Evolutionary conservation across 176 grass and related monocot genomes (phyloP).

Genomic region (Alopecurus myosuroides): DNA sequence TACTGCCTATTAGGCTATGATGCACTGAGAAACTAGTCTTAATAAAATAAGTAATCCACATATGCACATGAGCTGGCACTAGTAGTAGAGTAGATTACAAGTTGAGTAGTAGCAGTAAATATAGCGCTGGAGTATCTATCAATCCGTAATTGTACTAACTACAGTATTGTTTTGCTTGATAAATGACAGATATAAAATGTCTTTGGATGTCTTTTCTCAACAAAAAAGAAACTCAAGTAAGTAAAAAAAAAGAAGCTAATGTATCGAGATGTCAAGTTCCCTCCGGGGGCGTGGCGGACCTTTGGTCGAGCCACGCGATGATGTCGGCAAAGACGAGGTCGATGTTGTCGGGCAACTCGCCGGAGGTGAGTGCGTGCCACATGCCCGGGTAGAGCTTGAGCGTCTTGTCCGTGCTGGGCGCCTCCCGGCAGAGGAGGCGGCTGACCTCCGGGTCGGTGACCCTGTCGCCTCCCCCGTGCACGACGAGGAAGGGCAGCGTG

Average conservation of each 20-base stretch:
- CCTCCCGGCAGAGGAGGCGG: slow-evolving; percentile 36
- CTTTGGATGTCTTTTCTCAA: too few relatives aligned
- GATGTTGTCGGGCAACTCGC: slow-evolving; percentile 22
- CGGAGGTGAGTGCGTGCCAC: slow-evolving; percentile 84
- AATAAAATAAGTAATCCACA: neutral
- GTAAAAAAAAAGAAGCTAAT: too few relatives aligned
- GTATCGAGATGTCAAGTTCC: neutral
- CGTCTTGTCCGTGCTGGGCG: slow-evolving; percentile 52
- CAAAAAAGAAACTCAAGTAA: too few relatives aligned
- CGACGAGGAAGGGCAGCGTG: slow-evolving; percentile 51
- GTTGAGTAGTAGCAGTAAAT: neutral
- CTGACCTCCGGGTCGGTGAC: slow-evolving; percentile 66
- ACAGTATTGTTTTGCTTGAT: too few relatives aligned
- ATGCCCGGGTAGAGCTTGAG: slow-evolving; percentile 59
- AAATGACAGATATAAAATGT: too few relatives aligned
- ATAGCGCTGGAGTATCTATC: neutral
- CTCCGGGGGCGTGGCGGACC: neutral
- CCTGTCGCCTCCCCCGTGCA: slow-evolving; percentile 62
- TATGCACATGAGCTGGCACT: neutral
- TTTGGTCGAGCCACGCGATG: slow-evolving; percentile 49
- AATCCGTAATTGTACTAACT: neutral
- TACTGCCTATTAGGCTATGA: neutral
- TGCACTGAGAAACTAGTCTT: neutral
- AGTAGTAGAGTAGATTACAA: too few relatives aligned
- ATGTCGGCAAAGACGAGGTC: slow-evolving; percentile 21